Evolutionary conservation across 2,329 filamentous ascomycete genomes (phyloP), one percentile per base, ranked within the genome.

Genomic region (Aureobasidium vineae): DNA sequence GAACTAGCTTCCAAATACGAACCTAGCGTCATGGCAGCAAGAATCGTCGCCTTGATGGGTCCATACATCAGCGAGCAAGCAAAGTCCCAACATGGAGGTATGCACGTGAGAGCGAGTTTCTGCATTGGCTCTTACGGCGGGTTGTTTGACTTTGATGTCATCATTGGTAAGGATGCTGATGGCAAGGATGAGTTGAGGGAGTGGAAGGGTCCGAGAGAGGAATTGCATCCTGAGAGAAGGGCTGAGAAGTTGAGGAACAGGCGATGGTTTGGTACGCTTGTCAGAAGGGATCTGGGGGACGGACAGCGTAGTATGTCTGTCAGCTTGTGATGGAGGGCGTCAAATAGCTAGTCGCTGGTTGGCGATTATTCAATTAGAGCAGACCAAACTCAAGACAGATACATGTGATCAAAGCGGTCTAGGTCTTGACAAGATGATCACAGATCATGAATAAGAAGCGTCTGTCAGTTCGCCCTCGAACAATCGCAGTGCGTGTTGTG

Each of bases 71-170:
- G 78, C 41, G 74, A 76, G 5, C 54, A 69, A 36, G 80, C 79
- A 0, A 81, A 81, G 69, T 69, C 68, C 21, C 69, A 75, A n/a
- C 68, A 71, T 3, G 77, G 77, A 0, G 80, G 80, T 19, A 76
- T 82, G 10, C 73, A 76, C n/a, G 76, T 82, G 0, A 67, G 80
- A 41, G 79, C 78, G 5, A 80, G 79, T 61, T 81, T 82, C 50
- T 80, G 79, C 65, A 68, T 82, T 0, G 79, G 79, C 0, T 71
- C 72, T 2, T 68, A 71, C 15, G 74, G 74, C 2, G 80, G 79
- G 21, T 79, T 81, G 7, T 82, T 81, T 38, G 80, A 82, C 70
- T 59, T 82, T 40, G 80, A 82, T 68, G 70, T 82, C 2, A 63
- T 71, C n/a, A 71, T 82, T 56, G 79, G 79, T 0, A 73, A 73